Conservation (phyloP, 805 yeast species). For the Brettanomyces naardenensis region DNA sequence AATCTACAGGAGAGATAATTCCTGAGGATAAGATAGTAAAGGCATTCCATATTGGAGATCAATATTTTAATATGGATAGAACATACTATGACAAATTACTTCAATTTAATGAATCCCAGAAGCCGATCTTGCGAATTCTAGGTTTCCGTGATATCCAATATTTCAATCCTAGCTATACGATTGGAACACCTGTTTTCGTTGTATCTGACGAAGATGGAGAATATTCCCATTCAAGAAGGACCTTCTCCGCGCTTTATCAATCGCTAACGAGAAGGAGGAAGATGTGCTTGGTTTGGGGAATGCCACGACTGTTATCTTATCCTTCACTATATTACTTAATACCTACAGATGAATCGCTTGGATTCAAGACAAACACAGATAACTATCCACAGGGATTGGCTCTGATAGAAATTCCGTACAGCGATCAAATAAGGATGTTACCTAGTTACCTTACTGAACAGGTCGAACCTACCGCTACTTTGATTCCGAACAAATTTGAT, state of each 20-base stretch:
- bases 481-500: constrained; percentile 15
- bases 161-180: constrained; percentile 42
- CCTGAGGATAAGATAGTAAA: constrained; percentile 23
- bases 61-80: constrained; percentile 31
- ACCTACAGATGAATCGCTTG: constrained; percentile 34
- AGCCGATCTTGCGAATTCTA: constrained; percentile 51
- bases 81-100: constrained; percentile 28
- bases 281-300: constrained; percentile 71
- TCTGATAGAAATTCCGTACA: constrained; percentile 59
- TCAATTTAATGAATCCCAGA: constrained; percentile 25
- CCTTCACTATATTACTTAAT: constrained; percentile 55
- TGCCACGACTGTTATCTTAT: constrained; percentile 39
- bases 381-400: constrained; percentile 64
- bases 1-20: constrained; percentile 35
- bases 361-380: constrained; percentile 8
- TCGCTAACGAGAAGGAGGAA: constrained; percentile 42
- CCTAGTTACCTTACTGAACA: constrained; percentile 34
- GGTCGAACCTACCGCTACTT: constrained; percentile 1
- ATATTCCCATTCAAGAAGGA: constrained; percentile 53
- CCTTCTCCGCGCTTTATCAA: constrained; percentile 61
- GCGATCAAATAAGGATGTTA: constrained; percentile 62
- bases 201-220: constrained; percentile 56
- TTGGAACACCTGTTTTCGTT: constrained; percentile 51
- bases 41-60: constrained; percentile 40
- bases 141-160: constrained; percentile 52